Base-by-base conservation (phyloP, 2,329 filamentous ascomycete genomes). In the Plectosphaerella cucumerina region DNA sequence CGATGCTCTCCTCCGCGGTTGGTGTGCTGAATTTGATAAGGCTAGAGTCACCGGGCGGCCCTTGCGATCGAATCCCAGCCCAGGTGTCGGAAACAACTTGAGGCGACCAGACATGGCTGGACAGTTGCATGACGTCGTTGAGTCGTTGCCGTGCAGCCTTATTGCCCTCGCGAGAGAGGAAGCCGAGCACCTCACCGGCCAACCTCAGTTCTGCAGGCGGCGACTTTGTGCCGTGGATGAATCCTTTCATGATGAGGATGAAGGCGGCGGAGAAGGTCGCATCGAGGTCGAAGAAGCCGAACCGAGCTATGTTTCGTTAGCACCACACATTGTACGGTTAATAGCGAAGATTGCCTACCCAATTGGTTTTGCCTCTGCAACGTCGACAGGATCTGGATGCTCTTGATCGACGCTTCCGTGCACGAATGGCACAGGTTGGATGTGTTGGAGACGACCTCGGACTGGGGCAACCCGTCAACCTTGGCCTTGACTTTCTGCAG, bases 401-500 rank as follows among this genome's bases (percentile, higher is more conserved):
- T 63, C 26, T 62, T 62, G 14, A 54, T 51, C 0, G 62, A 61
- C 1, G 62, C 59, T n/a, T 63, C 61, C 5, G 58, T 58, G 17
- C 61, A 62, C 5, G 62, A 56, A 33, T 57, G 49, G 18, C 58
- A 63, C 0, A 64, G 50, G 1, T 58, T 54, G 1, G 53, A 55
- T 12, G 53, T 53, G 17, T 51, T 51, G 0, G 50, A 49, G 4
- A 62, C 58, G 4, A 57, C 50, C 1, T 59, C 55, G 2, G 59
- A 53, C 8, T 57, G 54, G 3, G 57, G 49, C 1, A 52, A 51
- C 2, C 53, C 51, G 11, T 62, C 47, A 4, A 64, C 59, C 33
- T 62, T 63, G 20, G 64, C 62, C 31, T 65, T 65, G 21, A 63
- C 62, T 12, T 58, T 51, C 18, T 64, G 62, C 0, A 65, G 55